phyloP scores from a whole-genome alignment of 495 filamentous ascomycete species.

The Xanthoparmelia taractica region DNA sequence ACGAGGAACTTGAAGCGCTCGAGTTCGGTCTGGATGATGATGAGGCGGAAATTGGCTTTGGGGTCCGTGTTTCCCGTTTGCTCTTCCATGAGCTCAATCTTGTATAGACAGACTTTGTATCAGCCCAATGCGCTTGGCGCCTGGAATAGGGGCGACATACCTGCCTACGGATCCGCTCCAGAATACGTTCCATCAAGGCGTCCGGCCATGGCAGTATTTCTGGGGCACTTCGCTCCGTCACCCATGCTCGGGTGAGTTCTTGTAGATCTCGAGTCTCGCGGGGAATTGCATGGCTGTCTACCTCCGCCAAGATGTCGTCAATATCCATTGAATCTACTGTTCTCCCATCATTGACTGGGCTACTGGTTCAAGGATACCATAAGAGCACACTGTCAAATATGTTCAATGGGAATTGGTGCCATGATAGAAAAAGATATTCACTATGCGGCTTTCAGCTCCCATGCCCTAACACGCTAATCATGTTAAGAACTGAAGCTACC shows the following conservation, averaged over 20 bases:
- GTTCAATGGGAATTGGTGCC: not conserved
- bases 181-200: conserved; percentile 65
- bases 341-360: not conserved
- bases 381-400: not conserved
- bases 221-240: conserved; percentile 80
- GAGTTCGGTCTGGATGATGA: conserved; percentile 93
- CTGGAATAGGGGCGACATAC: conserved; percentile 33
- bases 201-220: conserved; percentile 69
- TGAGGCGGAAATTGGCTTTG: conserved; percentile 82
- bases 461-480: not conserved
- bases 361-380: no score
- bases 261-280: conserved; percentile 71
- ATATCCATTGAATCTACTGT: conserved; percentile 59
- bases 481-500: not conserved
- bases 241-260: conserved; percentile 82
- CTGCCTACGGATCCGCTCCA: conserved; percentile 62
- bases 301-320: conserved; percentile 77
- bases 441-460: not conserved
- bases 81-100: conserved; percentile 42
- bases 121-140: conserved; percentile 1
- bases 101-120: not conserved
- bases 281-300: conserved; percentile 52
- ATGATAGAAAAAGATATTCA: not conserved
- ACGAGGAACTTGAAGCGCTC: conserved; percentile 87
- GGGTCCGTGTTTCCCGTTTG: conserved; percentile 65